Evolutionary conservation across 352 stramenopile species (phyloP), one percentile per base, ranked within the genome.

Genomic region (Halophytophthora polymorphica): DNA sequence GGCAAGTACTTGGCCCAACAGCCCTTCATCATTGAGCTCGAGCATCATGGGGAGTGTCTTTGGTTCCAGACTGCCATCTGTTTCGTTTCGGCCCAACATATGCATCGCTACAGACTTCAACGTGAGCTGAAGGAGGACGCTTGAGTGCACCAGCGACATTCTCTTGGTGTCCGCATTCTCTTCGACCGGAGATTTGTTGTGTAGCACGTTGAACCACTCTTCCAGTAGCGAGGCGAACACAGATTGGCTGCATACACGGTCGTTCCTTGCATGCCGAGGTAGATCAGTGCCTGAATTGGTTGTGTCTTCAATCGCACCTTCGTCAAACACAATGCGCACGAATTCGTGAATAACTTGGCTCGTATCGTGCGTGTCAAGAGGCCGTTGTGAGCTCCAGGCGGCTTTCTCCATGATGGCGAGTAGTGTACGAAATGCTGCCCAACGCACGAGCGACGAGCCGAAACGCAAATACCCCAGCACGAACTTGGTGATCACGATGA

Each of bases 81-180:
- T 43, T 6, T 36, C 18, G 11, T 38, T 15, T 14, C 59, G 53
- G 15, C 56, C 43, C n/a, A 67, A 52, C 39, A 56, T 58, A 13
- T 62, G 56, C 42, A 80, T 78, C 7, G 78, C 76, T 39, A 92
- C 77, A 2, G 74, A 79, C 52, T 92, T 92, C 8, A 88, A 29
- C 12, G 85, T 66, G 14, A 92, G 56, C 23, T 87, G 78, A 4
- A 92, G 45, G 7, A 92, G 56, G 2, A 81, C 58, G 25, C 75
- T 73, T 0, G 81, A 67, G 28, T 77, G 85, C 18, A 50, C 60
- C 8, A 88, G 60, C 5, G 79, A 81, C 13, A 70, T 45, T 18
- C 65, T 46, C 47, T 77, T 83, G 3, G 67, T 68, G n/a, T 77
- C 59, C 1, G 57, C 34, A 12, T 66, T 74, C 2, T 87, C 74